phyloP scores from a whole-genome alignment of 257 asterid species.

The Petunia secreta region DNA sequence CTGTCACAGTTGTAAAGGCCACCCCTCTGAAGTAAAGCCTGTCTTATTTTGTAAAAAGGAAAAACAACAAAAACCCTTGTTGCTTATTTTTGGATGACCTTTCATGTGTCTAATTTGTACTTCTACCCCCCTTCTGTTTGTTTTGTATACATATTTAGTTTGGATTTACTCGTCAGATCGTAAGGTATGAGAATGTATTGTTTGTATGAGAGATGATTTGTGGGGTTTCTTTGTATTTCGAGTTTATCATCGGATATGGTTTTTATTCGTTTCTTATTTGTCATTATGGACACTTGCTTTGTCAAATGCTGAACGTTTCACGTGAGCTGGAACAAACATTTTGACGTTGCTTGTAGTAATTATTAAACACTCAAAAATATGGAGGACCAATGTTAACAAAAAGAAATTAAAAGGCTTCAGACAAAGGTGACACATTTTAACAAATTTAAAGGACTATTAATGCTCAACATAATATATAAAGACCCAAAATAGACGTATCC shows the following conservation, averaged over 20 bases:
- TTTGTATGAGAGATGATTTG: not conserved
- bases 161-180: not conserved
- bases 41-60: not conserved
- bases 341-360: no score
- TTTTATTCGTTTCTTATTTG: not conserved
- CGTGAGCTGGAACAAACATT: not conserved
- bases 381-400: no score
- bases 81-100: not conserved
- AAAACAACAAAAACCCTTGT: no score
- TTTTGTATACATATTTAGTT: not conserved
- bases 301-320: not conserved
- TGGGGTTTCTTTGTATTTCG: not conserved
- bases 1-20: constrained; percentile 80
- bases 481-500: no score
- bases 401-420: no score
- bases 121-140: not conserved
- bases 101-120: not conserved
- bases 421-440: no score
- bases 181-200: constrained; percentile 13
- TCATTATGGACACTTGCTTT: not conserved
- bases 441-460: no score
- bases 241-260: not conserved
- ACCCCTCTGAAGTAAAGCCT: constrained; percentile 26
- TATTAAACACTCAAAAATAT: no score
- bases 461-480: no score